These are phyloP conservation scores for Zymoseptoria tritici DNA, from an alignment of 2,329 filamentous ascomycete genomes.

Conservation along the genomic window DNA sequence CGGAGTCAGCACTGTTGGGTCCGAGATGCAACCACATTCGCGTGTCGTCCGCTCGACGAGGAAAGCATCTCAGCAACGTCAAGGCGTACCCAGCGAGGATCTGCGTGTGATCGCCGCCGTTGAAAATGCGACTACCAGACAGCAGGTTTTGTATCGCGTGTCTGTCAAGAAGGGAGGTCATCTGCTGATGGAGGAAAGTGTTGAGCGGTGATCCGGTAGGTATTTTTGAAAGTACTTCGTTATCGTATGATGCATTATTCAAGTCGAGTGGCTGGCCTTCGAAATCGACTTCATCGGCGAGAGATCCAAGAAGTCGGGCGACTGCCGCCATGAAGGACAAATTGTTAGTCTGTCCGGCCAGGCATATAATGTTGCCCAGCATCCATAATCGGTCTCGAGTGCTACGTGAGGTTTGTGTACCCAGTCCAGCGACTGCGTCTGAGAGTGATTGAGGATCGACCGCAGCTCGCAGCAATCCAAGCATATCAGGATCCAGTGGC, in stretches of 20 bases:
- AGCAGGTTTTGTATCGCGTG: slow-evolving; percentile 55
- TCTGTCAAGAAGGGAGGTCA: slow-evolving; percentile 66
- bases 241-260: slow-evolving; percentile 28
- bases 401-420: slow-evolving; percentile 6
- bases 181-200: slow-evolving; percentile 53
- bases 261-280: slow-evolving; percentile 31
- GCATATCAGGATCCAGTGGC: slow-evolving; percentile 22
- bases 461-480: slow-evolving; percentile 18
- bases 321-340: slow-evolving; percentile 49
- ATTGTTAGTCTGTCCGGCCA: slow-evolving; percentile 15
- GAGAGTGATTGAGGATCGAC: slow-evolving; percentile 19
- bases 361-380: slow-evolving; percentile 51
- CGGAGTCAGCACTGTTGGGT: slow-evolving; percentile 22
- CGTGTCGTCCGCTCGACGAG: slow-evolving; percentile 73
- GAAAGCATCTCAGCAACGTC: slow-evolving; percentile 78
- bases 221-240: slow-evolving; percentile 40
- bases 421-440: slow-evolving; percentile 10
- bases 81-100: slow-evolving; percentile 79
- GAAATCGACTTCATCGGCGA: slow-evolving; percentile 50
- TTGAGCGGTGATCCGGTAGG: slow-evolving; percentile 27
- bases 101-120: slow-evolving; percentile 51
- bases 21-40: slow-evolving; percentile 89
- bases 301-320: slow-evolving; percentile 48
- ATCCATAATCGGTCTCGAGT: slow-evolving; percentile 47
- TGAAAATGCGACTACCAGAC: slow-evolving; percentile 20